Conservation (phyloP, 495 filamentous ascomycete genomes). For the Endocarpon pusillum region DNA sequence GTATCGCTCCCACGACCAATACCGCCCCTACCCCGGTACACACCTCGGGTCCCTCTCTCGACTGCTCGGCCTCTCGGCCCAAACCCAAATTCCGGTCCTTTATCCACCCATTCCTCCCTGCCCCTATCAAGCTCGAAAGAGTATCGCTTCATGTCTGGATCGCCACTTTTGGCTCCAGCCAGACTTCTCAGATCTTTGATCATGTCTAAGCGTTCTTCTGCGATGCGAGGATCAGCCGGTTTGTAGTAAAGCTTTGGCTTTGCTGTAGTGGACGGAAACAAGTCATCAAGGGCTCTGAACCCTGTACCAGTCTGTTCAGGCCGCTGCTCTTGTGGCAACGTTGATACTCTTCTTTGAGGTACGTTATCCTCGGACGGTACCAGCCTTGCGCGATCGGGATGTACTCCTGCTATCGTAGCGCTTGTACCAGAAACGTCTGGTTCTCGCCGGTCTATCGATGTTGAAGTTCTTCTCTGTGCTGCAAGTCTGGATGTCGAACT, state of each 20-base stretch:
- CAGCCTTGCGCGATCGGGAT: conserved; percentile 1
- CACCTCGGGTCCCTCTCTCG: conserved; percentile 17
- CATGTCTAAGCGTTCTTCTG: conserved; percentile 45
- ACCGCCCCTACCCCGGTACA: conserved; percentile 18
- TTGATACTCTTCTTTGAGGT: conserved; percentile 2
- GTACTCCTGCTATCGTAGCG: background rate
- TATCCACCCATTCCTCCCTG: conserved; percentile 55
- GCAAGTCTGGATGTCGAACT: conserved; percentile 8
- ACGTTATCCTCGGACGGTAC: background rate
- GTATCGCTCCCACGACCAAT: conserved; percentile 12
- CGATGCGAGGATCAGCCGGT: conserved; percentile 31
- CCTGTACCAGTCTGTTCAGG: conserved; percentile 19
- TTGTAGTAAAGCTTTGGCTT: conserved; percentile 58
- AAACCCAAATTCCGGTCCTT: conserved; percentile 47
- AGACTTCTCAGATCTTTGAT: conserved; percentile 36
- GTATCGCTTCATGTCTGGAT: conserved; percentile 53
- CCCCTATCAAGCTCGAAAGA: conserved; percentile 63
- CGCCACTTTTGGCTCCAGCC: conserved; percentile 28
- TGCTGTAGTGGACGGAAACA: conserved; percentile 42
- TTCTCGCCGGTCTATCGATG: background rate
- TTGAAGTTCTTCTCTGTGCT: no score
- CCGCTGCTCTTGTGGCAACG: conserved; percentile 8
- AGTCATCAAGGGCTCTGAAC: conserved; percentile 42
- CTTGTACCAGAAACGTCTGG: background rate
- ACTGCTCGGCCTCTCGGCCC: conserved; percentile 23